A percentile compares a stretch with the other conserved stretches of the same genome.
phyloP scores from a whole-genome alignment of 345 rosid genomes.

The Mangifera indica region DNA sequence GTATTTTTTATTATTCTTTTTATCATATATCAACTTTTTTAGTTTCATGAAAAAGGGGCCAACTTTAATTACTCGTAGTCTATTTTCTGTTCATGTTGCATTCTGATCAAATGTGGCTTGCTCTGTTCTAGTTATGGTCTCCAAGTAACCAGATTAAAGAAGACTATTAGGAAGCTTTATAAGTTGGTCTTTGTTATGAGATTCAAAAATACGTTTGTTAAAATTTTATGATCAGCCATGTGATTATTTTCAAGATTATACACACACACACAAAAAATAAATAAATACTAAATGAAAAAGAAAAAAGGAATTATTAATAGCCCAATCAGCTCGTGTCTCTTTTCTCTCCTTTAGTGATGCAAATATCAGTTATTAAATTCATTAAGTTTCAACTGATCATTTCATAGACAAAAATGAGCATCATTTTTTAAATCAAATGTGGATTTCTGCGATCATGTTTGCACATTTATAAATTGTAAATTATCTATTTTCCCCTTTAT shows the following conservation, averaged over 20 bases:
- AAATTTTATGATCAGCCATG: background rate
- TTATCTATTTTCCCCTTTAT: background rate
- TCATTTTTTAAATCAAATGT: slow-evolving; percentile 1
- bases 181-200: background rate
- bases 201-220: background rate
- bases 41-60: background rate
- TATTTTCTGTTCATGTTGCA: background rate
- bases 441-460: background rate
- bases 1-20: slow-evolving; percentile 32
- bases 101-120: background rate
- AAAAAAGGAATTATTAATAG: background rate
- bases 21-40: background rate
- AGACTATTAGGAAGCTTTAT: background rate
- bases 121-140: background rate
- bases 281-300: too few species aligned
- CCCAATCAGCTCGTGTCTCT: background rate
- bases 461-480: background rate
- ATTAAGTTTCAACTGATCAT: background rate
- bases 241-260: background rate
- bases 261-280: background rate
- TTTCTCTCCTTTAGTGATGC: background rate
- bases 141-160: background rate
- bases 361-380: background rate
- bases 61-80: background rate
- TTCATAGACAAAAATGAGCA: background rate